These are phyloP conservation scores for Linnemannia hyalina DNA, from an alignment of 192 early-diverging fungal genomes.

Conservation along the genomic window DNA sequence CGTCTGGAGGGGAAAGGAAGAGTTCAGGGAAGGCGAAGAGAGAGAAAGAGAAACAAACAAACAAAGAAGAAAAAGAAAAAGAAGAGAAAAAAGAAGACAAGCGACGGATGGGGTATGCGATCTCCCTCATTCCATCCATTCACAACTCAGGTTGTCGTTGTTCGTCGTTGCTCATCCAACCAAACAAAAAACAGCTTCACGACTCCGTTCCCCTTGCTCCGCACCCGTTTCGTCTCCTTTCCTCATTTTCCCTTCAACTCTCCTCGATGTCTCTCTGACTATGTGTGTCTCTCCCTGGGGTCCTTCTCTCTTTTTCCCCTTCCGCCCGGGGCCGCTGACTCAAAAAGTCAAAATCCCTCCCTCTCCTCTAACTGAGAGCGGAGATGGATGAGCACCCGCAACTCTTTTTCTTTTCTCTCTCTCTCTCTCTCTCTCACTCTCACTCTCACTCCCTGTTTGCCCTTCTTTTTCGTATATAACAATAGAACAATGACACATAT, in stretches of 20 bases:
- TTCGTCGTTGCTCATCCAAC: background rate
- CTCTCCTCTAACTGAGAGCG: background rate
- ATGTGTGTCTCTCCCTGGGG: background rate
- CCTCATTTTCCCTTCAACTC: constrained; percentile 7
- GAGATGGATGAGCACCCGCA: background rate
- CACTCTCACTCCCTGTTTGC: background rate
- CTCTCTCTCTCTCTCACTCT: background rate
- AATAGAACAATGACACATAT: no score
- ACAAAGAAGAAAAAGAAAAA: background rate
- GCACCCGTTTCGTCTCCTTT: background rate
- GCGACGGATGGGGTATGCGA: no score
- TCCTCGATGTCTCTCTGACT: background rate
- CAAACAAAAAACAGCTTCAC: background rate
- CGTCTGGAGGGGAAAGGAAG: no score
- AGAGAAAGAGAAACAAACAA: background rate
- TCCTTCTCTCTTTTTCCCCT: background rate
- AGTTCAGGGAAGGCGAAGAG: no score
- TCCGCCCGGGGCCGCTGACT: background rate
- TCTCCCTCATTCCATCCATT: no score
- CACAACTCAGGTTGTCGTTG: background rate
- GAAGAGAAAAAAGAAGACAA: no score
- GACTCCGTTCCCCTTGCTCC: background rate
- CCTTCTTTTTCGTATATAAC: background rate
- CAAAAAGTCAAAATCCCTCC: background rate
- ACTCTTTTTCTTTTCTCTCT: background rate